Conservation (phyloP, 2,329 filamentous ascomycete genomes). For the Hirsutella thompsonii region DNA sequence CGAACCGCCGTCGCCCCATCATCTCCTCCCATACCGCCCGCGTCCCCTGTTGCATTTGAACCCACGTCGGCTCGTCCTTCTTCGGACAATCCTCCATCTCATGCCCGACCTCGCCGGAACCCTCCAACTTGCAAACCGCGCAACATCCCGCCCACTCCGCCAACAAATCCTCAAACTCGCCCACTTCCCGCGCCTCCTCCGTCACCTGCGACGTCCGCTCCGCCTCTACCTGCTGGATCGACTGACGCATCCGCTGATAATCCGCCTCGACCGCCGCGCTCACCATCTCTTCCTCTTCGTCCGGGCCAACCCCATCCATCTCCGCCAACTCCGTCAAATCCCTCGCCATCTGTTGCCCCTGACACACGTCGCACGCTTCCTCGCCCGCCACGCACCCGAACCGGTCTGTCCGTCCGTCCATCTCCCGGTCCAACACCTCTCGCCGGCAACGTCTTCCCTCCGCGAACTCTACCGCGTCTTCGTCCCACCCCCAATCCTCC, state of each 20-base stretch:
- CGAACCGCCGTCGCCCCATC: background rate
- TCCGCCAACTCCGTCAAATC: background rate
- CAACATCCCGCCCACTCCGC: background rate
- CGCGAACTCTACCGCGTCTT: background rate
- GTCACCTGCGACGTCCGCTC: background rate
- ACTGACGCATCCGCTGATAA: background rate
- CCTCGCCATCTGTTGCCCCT: background rate
- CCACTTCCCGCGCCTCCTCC: background rate
- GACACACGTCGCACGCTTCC: slow-evolving; percentile 3
- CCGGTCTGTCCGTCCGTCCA: slow-evolving; percentile 1
- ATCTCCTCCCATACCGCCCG: background rate
- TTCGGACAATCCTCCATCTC: background rate
- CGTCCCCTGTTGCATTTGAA: background rate
- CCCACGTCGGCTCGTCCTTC: background rate
- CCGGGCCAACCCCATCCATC: background rate
- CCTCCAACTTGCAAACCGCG: background rate
- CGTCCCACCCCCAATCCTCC: background rate
- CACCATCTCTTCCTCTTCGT: background rate
- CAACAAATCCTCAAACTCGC: background rate
- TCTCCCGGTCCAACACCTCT: slow-evolving; percentile 2
- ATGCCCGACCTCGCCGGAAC: background rate
- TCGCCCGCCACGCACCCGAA: slow-evolving; percentile 1
- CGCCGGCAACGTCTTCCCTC: background rate
- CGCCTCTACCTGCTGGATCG: too few relatives aligned
- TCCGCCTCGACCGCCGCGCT: too few relatives aligned